Evolutionary conservation across 2,329 filamentous ascomycete species (phyloP), one percentile per base, ranked within the genome.

Genomic region (Fusarium beomiforme): DNA sequence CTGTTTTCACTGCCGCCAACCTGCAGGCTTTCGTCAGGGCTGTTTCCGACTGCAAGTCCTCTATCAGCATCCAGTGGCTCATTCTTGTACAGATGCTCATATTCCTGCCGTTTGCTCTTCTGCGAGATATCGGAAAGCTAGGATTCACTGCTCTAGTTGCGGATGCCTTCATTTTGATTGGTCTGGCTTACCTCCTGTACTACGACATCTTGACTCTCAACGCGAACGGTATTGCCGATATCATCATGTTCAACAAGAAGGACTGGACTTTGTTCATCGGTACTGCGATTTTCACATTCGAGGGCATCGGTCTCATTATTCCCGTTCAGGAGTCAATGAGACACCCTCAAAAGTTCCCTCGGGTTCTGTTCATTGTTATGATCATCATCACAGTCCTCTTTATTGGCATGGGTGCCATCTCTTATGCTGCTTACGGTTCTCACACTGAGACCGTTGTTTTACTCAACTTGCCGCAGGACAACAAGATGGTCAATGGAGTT

Each of bases 191-290:
- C 77, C 89, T 99, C 42, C 97, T 98, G 79, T 98, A 97, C 84
- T 98, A 94, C 82, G 96, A 98, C 78, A 87, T 98, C 70, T 85
- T 92, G 73, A 98, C 95, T 3, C 90, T 99, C 55, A 90, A 90
- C 69, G 85, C 84, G 50, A 86, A 93, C 61, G 94, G 94, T 16
- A 83, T 97, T 26, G 88, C 94, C 8, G 96, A 99, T 79, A 95
- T 98, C 77, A 89, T 92, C 74, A 87, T 92, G 77, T 98, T 99
- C 87, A 99, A 99, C 84, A 82, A 91, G 42, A 90, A 92, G 67
- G 92, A 94, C 79, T 99, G 97, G 96, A 97, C 96, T 0, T 87
- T 99, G 8, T 98, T 99, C 80, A 99, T 99, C 76, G 97, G 96
- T 68, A 99, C 97, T 1, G 96, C 97, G 31, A 98, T 99, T 79